Conservation (phyloP, 345 rosid genomes). For the Heritiera littoralis region DNA sequence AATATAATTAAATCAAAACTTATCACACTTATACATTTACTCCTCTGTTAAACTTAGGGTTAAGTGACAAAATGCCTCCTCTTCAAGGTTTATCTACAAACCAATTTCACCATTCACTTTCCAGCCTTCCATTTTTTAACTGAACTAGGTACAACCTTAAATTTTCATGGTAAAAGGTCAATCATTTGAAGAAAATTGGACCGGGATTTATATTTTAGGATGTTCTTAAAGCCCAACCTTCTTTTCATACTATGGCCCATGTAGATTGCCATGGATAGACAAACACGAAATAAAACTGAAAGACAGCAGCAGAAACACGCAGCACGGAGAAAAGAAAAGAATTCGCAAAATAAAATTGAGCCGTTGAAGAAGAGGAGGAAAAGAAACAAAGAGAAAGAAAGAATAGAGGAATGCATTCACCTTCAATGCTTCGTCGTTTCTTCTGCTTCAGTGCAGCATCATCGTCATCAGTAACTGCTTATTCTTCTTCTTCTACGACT, state of each 20-base stretch:
- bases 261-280: background rate
- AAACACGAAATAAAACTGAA: background rate
- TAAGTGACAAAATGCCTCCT: too few species aligned
- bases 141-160: too few species aligned
- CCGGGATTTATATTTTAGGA: background rate
- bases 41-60: too few species aligned
- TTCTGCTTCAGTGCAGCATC: constrained; percentile 43
- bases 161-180: too few species aligned
- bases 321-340: background rate
- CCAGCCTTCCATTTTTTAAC: too few species aligned
- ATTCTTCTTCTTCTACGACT: constrained; percentile 34
- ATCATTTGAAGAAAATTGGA: too few species aligned
- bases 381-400: background rate
- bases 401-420: constrained; percentile 34
- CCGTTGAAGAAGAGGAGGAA: constrained; percentile 13
- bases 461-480: constrained; percentile 32
- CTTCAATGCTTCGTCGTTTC: constrained; percentile 68
- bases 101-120: too few species aligned
- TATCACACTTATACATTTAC: too few species aligned
- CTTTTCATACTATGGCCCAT: background rate
- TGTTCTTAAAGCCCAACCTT: background rate
- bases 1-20: too few species aligned
- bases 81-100: too few species aligned
- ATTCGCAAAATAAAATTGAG: constrained; percentile 11
- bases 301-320: background rate